Evolutionary conservation across 2,329 filamentous ascomycete species (phyloP).

Genomic region (Rutstroemia sp.): DNA sequence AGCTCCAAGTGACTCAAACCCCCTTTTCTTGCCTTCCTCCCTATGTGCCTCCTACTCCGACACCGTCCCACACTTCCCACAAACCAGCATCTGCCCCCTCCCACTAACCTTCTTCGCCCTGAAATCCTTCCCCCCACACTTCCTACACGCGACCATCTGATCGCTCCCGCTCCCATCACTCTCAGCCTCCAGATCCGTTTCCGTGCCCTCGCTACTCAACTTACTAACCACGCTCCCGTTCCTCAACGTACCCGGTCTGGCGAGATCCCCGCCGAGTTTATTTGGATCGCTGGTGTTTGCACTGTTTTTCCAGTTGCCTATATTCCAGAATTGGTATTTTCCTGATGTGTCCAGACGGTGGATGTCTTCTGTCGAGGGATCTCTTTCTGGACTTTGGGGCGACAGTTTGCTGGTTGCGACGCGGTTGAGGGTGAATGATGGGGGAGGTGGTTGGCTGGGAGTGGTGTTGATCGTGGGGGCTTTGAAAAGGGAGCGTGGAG

Average conservation of each 20-base stretch:
- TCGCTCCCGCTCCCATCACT: constrained; percentile 38
- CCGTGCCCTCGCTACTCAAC: constrained; percentile 45
- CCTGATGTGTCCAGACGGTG: constrained; percentile 34
- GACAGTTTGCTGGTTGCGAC: not conserved
- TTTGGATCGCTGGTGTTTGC: constrained; percentile 10
- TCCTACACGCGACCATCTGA: constrained; percentile 40
- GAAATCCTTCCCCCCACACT: constrained; percentile 56
- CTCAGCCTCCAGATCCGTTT: constrained; percentile 30
- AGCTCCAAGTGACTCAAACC: no score
- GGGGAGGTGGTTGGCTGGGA: constrained; percentile 6
- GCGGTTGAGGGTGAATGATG: constrained; percentile 5
- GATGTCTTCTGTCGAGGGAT: constrained; percentile 21
- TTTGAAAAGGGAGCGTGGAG: constrained; percentile 13
- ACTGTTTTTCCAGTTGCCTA: constrained; percentile 41
- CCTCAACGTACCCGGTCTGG: constrained; percentile 15
- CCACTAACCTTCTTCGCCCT: constrained; percentile 48
- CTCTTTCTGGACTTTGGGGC: not conserved
- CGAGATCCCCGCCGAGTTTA: constrained; percentile 16
- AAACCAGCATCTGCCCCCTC: constrained; percentile 50
- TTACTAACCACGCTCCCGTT: constrained; percentile 36
- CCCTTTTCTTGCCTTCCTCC: no score
- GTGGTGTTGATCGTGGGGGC: not conserved
- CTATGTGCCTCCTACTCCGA: constrained; percentile 10
- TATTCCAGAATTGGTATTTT: constrained; percentile 49
- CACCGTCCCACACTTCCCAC: constrained; percentile 44